phyloP scores from a whole-genome alignment of 2,329 filamentous ascomycete species.

The Fusarium subtropicale region DNA sequence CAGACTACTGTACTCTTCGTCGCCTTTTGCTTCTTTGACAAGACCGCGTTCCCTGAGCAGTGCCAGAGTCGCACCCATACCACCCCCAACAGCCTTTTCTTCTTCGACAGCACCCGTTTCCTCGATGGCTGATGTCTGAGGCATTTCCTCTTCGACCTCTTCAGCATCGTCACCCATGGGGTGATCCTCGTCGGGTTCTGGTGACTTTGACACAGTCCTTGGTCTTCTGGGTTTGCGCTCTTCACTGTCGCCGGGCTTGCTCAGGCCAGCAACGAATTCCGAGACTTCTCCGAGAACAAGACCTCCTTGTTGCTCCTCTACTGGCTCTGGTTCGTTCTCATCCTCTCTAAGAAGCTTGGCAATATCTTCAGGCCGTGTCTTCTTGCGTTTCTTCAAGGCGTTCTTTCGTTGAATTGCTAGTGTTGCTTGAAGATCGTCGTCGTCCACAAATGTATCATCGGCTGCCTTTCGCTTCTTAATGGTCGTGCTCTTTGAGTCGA shows the following conservation, averaged over 20 bases:
- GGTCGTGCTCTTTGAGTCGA: constrained; percentile 69
- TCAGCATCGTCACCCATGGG: constrained; percentile 56
- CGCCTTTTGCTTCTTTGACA: constrained; percentile 72
- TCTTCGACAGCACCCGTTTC: constrained; percentile 79
- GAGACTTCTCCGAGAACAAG: constrained; percentile 96
- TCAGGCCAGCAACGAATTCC: constrained; percentile 90
- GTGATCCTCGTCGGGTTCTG: constrained; percentile 56
- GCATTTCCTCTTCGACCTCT: constrained; percentile 56
- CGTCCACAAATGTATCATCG: constrained; percentile 81
- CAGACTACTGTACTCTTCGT: constrained; percentile 73
- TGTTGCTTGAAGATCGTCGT: constrained; percentile 90
- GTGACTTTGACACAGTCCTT: constrained; percentile 51
- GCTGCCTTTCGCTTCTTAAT: constrained; percentile 72
- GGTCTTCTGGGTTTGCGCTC: constrained; percentile 64
- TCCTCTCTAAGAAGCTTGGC: constrained; percentile 81
- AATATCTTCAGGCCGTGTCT: constrained; percentile 85
- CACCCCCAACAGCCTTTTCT: constrained; percentile 81
- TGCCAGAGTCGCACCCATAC: constrained; percentile 83
- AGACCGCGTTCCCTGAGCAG: constrained; percentile 89
- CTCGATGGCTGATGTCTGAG: constrained; percentile 36
- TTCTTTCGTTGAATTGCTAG: constrained; percentile 84
- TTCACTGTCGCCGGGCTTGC: constrained; percentile 70
- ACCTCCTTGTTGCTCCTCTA: constrained; percentile 61
- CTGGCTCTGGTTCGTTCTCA: constrained; percentile 62
- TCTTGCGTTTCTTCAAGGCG: constrained; percentile 93